Evolutionary conservation across 192 early-diverging fungal species (phyloP).

Genomic region (Helicostylum pulchrum): DNA sequence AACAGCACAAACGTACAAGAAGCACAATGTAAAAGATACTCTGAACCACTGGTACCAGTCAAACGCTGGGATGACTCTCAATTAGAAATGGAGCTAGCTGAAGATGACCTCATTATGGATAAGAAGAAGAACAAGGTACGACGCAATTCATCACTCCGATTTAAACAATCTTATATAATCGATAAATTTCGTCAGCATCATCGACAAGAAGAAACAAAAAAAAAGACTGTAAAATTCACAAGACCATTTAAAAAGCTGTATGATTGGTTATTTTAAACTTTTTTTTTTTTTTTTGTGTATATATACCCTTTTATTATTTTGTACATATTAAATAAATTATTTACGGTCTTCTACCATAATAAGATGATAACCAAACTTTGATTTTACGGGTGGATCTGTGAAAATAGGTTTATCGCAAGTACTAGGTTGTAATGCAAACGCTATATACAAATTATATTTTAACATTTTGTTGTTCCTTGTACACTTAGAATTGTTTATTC

Average conservation of each 20-base stretch:
- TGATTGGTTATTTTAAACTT: slow-evolving; percentile 11
- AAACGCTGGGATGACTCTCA: slow-evolving; percentile 16
- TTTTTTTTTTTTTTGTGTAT: no score
- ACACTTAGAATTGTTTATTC: neutral
- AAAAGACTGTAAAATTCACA: neutral
- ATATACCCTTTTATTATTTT: no score
- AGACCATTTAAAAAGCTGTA: slow-evolving; percentile 3
- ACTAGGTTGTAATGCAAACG: slow-evolving; percentile 70
- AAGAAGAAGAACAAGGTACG: slow-evolving; percentile 4
- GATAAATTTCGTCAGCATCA: neutral
- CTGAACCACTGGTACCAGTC: neutral
- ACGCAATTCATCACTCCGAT: slow-evolving; percentile 19
- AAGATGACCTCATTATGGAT: slow-evolving; percentile 17
- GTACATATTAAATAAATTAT: no score
- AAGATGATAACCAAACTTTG: slow-evolving; percentile 76
- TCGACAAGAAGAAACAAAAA: neutral
- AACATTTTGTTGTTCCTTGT: no score
- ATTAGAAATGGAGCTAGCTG: slow-evolving; percentile 16
- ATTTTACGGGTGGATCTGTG: slow-evolving; percentile 67
- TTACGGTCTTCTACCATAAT: slow-evolving; percentile 68
- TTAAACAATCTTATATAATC: slow-evolving; percentile 4
- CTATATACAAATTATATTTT: slow-evolving; percentile 22
- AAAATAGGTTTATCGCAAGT: slow-evolving; percentile 61
- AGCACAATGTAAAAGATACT: neutral
- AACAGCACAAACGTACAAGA: neutral